Percentiles rank a stretch among this genome's conserved stretches.
phyloP scores from a whole-genome alignment of 2,329 filamentous ascomycete genomes.

The Aspergillus nomiae region DNA sequence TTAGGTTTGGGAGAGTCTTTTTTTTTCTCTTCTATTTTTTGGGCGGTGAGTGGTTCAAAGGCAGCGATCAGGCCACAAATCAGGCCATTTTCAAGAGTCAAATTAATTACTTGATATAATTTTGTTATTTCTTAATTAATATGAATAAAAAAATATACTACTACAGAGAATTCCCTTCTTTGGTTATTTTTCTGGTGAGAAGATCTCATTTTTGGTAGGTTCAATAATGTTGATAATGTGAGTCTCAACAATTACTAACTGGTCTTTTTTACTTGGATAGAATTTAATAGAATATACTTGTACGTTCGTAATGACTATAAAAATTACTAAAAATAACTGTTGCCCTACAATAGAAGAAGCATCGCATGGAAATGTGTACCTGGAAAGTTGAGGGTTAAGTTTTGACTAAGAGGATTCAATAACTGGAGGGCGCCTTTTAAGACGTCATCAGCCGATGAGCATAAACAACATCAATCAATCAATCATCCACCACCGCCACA shows the following conservation, averaged over 20 bases:
- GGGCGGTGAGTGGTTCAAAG: conserved; percentile 22
- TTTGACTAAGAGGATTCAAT: no score
- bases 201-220: no score
- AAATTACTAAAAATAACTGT: no score
- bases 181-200: no score
- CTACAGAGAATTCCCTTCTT: no score
- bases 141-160: not conserved
- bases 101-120: not conserved
- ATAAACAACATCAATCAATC: not conserved
- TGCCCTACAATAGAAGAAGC: no score
- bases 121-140: not conserved
- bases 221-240: not conserved
- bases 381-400: no score
- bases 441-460: not conserved
- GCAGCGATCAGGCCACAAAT: conserved; percentile 21
- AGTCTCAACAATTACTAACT: not conserved
- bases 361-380: no score
- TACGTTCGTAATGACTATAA: no score
- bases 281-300: not conserved
- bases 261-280: not conserved
- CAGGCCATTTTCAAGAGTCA: conserved; percentile 18
- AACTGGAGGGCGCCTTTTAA: not conserved
- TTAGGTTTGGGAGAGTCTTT: conserved; percentile 6
- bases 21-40: conserved; percentile 11
- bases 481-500: not conserved